Percentiles rank a stretch among this genome's conserved stretches.
phyloP scores from a whole-genome alignment of 2,329 filamentous ascomycete species.

The Monilinia aucupariae region DNA sequence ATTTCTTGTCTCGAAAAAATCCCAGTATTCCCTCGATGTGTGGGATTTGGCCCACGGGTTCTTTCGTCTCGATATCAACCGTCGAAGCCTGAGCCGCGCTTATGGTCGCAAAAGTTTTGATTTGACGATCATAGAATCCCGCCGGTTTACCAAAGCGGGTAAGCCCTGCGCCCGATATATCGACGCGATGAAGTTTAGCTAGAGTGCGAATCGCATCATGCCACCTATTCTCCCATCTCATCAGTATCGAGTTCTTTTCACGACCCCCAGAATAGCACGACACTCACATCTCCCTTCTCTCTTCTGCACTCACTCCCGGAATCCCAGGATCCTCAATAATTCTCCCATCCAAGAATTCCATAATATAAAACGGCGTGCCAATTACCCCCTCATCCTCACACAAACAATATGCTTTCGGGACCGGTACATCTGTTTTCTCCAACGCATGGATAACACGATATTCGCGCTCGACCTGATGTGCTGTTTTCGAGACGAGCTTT shows the following conservation, averaged over 20 bases:
- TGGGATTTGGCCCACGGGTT: slow-evolving; percentile 74
- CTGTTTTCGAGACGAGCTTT: slow-evolving; percentile 83
- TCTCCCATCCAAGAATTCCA: slow-evolving; percentile 90
- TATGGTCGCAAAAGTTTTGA: slow-evolving; percentile 75
- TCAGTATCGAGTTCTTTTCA: neutral
- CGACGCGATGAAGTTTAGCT: slow-evolving; percentile 75
- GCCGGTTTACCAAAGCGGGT: slow-evolving; percentile 64
- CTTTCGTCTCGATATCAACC: slow-evolving; percentile 69
- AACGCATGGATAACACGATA: slow-evolving; percentile 86
- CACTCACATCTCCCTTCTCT: slow-evolving; percentile 65
- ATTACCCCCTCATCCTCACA: slow-evolving; percentile 78
- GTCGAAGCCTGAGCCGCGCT: slow-evolving; percentile 70
- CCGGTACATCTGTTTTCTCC: slow-evolving; percentile 72
- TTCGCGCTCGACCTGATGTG: slow-evolving; percentile 94
- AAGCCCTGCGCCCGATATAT: slow-evolving; percentile 61
- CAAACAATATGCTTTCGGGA: slow-evolving; percentile 75
- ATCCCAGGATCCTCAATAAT: slow-evolving; percentile 88
- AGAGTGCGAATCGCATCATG: slow-evolving; percentile 75
- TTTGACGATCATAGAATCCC: slow-evolving; percentile 82
- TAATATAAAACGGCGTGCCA: slow-evolving; percentile 93
- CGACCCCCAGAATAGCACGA: neutral
- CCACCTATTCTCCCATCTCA: slow-evolving; percentile 52
- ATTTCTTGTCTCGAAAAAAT: slow-evolving; percentile 66
- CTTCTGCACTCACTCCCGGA: slow-evolving; percentile 61
- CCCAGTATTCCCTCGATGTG: slow-evolving; percentile 73